Evolutionary conservation across 257 asterid species (phyloP).

Genomic region (Salvia splendens): DNA sequence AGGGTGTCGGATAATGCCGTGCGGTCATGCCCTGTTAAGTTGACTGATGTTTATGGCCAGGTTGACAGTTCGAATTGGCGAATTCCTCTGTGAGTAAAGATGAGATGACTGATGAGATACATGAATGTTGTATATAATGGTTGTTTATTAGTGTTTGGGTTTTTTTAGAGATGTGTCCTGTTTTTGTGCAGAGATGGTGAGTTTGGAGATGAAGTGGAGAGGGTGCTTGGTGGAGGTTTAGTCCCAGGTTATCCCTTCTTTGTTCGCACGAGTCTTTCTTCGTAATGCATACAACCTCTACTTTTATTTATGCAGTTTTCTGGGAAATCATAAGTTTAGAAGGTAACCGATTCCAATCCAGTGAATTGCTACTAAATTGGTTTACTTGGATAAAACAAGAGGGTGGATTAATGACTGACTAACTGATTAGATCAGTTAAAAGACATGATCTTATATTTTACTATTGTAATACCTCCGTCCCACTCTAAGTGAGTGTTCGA

Average conservation of each 20-base stretch:
- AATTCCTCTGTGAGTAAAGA: constrained; percentile 63
- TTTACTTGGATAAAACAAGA: neutral
- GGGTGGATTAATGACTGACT: too few species aligned
- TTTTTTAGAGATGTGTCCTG: neutral
- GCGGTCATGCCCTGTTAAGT: constrained; percentile 68
- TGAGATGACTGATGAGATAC: neutral
- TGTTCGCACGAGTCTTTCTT: constrained; percentile 5
- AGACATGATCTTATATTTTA: too few species aligned
- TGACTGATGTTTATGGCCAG: constrained; percentile 63
- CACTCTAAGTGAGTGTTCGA: too few species aligned
- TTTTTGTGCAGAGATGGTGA: constrained; percentile 61
- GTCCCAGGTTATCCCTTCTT: constrained; percentile 69
- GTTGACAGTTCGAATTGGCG: constrained; percentile 65
- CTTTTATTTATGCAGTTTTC: neutral
- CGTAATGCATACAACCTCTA: neutral
- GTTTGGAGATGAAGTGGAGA: constrained; percentile 92
- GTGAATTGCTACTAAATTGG: constrained; percentile 2
- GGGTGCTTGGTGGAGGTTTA: constrained; percentile 98
- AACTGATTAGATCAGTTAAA: too few species aligned
- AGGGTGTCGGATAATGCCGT: constrained; percentile 54
- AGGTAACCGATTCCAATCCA: neutral
- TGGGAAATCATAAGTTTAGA: neutral
- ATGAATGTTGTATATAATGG: neutral
- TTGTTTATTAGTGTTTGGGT: neutral
- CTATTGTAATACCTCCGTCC: too few species aligned